These are phyloP conservation scores for Colletotrichum tofieldiae DNA, from an alignment of 2,329 filamentous ascomycete genomes.

Conservation along the genomic window DNA sequence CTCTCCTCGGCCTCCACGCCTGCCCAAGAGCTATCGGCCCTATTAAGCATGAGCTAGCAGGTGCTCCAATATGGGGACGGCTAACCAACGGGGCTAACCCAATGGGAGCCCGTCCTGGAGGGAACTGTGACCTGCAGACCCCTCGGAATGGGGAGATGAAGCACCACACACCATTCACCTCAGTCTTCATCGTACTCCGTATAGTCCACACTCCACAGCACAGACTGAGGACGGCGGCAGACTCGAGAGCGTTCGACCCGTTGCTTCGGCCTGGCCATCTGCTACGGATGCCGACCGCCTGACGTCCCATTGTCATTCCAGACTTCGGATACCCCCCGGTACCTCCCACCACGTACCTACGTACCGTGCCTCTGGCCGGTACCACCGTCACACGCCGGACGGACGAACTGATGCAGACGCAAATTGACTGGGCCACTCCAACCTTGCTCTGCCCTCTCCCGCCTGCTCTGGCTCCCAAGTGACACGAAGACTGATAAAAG, in stretches of 20 bases:
- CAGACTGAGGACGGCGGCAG: neutral
- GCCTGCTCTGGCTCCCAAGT: neutral
- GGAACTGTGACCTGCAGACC: constrained; percentile 30
- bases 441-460: neutral
- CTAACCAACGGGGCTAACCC: constrained; percentile 39
- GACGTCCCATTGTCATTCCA: constrained; percentile 27
- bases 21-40: constrained; percentile 41
- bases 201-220: neutral
- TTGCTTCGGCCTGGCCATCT: constrained; percentile 13
- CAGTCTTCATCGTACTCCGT: neutral
- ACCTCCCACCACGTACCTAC: neutral
- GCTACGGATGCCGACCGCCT: constrained; percentile 8
- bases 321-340: neutral
- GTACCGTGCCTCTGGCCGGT: neutral
- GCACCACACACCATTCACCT: constrained; percentile 23
- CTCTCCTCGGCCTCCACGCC: constrained; percentile 15
- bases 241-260: constrained; percentile 2
- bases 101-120: constrained; percentile 28
- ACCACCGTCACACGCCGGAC: constrained; percentile 12
- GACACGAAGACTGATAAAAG: constrained; percentile 40
- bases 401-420: constrained; percentile 37
- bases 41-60: constrained; percentile 40
- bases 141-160: constrained; percentile 40
- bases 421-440: constrained; percentile 28
- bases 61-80: constrained; percentile 40